Conservation (phyloP, 139 green algal species). For the Marvania coccoides region DNA sequence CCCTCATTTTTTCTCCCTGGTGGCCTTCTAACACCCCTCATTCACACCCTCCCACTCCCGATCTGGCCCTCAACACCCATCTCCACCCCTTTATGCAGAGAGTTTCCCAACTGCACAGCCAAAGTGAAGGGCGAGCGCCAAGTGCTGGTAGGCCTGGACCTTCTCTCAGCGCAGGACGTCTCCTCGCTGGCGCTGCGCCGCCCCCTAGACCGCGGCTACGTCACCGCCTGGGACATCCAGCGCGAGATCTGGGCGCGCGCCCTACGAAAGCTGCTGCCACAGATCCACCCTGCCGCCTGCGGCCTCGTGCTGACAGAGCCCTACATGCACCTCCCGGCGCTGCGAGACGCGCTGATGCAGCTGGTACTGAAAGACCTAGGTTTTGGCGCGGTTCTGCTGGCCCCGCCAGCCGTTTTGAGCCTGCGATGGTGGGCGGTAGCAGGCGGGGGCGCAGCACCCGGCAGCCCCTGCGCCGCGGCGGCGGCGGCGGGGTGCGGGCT, state of each 20-base stretch:
- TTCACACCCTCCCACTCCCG: not conserved
- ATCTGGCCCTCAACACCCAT: not conserved
- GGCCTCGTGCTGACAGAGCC: slow-evolving; percentile 75
- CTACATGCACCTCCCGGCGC: slow-evolving; percentile 67
- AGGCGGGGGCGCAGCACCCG: not conserved
- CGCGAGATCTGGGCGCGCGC: slow-evolving; percentile 60
- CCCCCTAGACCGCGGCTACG: slow-evolving; percentile 74
- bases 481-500: slow-evolving; percentile 35
- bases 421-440: slow-evolving; percentile 24
- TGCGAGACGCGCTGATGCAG: slow-evolving; percentile 51
- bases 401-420: slow-evolving; percentile 47
- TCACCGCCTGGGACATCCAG: slow-evolving; percentile 79
- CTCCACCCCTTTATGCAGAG: slow-evolving; percentile 31
- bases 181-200: slow-evolving; percentile 53
- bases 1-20: not conserved
- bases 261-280: slow-evolving; percentile 14
- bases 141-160: slow-evolving; percentile 46
- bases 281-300: slow-evolving; percentile 9
- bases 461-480: slow-evolving; percentile 1
- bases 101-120: slow-evolving; percentile 74
- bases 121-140: slow-evolving; percentile 63
- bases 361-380: slow-evolving; percentile 76
- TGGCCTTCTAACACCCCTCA: too few relatives aligned
- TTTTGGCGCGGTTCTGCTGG: slow-evolving; percentile 48
- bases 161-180: slow-evolving; percentile 59